Base-by-base conservation (phyloP, 2,329 filamentous ascomycete species). In the Fusarium drepaniforme region DNA sequence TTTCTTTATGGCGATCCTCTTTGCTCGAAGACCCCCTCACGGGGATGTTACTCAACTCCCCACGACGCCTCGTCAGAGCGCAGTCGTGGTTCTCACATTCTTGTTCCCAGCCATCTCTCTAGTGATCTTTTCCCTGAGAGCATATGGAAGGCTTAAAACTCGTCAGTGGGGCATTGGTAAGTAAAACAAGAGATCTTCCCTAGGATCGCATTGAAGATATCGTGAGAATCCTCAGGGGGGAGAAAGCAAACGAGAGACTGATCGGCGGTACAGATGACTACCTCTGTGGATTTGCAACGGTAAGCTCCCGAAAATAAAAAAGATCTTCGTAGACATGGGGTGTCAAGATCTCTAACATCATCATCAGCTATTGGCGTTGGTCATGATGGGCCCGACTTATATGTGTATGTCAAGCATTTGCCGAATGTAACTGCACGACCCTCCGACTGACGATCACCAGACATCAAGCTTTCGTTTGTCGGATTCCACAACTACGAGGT, bases 111-210 rank as follows among this genome's bases (percentile, higher is more conserved):
- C 42, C n/a, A 16, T 71, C 33, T 71, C 68, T 6, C 16, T 66
- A n/a, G n/a, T 68, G 1, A 8, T 68, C 3, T 68, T 68, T 18
- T 28, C 38, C 37, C 38, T 73, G 16, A 62, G 71, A 16, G 65
- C 35, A 18, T 73, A 71, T 53, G 65, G 65, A 13, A 62, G 71
- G 33, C 49, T 73, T 30, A 68, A 64, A 25, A 49, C 61, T 37
- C 58, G 59, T 13, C 68, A 71, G 44, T 73, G 65, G 68, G 68
- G 71, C 38, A 25, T 68, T 21, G 71, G 71, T 71, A 49, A 65
- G 68, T 71, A n/a, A 51, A 37, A 35, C 40, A 35, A 40, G 8
- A 23, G 33, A 25, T 40, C 8, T 37, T 37, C 21, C n/a, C 28
- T 33, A 11, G 42, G 60, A 49, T 61, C 25, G 42, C n/a, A 15